Base-by-base conservation (phyloP, 495 filamentous ascomycete genomes). In the Schizothecium vesticola region DNA sequence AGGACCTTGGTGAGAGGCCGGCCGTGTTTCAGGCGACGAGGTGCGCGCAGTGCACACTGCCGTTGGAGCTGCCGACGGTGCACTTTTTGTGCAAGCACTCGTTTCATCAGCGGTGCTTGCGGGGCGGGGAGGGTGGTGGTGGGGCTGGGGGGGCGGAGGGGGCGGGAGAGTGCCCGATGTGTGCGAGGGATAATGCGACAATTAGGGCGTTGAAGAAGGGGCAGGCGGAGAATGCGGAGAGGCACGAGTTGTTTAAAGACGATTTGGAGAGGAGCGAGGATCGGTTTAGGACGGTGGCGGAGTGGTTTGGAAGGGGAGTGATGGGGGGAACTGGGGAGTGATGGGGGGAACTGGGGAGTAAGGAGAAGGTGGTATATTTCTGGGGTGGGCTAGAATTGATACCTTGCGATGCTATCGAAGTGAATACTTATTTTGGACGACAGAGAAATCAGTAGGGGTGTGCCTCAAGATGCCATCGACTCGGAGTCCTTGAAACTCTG, bases 21-120 rank as follows among this genome's bases (percentile, higher is more conserved):
- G 86, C 87, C 33, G 89, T 92, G n/a, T 98, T 98, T 83, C 90
- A 95, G 77, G 88, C 92, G 1, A 92, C 92, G 56, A 85, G 96
- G 16, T 99, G 95, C 75, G 88, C 88, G 51, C 87, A 89, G 55
- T 99, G 95, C 73, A 86, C 87, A 21, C 80, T 85, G 61, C 82
- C 84, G 59, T 83, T 97, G 26, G 92, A 97, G 70, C 81, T 97
- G 43, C 95, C 95, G 3, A 90, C 87, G 0, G 93, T 98, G 59
- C 95, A 99, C 77, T 99, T 98, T 77, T 79, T 98, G 71, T 99
- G 95, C 84, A 95, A 93, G 76, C 95, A 99, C 76, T 92, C 89
- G 58, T 99, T 96, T 83, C 95, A 99, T 76, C 90, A 96, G 78
- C 84, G 91, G 28, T 97, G 92, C 79, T 82, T 96, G 62, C 87